Percentiles rank a stretch among this genome's conserved stretches.
Evolutionary conservation across 257 asterid species (phyloP).

Genomic region (Nicotiana obtusifolia): DNA sequence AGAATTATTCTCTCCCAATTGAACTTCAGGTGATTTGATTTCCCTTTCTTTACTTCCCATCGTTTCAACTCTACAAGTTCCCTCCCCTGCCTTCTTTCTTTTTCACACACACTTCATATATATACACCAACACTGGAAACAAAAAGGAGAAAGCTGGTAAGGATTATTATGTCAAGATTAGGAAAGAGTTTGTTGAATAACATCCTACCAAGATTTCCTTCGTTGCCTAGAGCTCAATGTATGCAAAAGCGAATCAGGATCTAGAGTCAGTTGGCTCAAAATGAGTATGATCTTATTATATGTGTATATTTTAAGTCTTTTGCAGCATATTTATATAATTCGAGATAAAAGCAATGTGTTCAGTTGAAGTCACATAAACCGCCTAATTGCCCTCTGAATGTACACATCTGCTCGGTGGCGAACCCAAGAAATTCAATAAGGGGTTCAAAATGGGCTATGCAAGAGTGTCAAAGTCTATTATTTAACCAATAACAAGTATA

Average conservation of each 20-base stretch:
- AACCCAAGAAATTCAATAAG: too few species aligned
- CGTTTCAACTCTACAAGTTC: neutral
- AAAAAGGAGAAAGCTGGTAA: neutral
- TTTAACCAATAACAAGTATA: too few species aligned
- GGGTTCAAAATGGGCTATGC: too few species aligned
- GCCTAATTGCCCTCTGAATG: too few species aligned
- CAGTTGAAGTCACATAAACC: neutral
- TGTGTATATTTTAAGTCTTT: neutral
- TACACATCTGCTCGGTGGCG: too few species aligned
- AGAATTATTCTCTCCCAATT: neutral
- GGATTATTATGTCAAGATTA: neutral
- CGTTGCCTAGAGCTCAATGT: neutral
- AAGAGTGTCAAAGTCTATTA: too few species aligned
- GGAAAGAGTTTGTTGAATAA: neutral
- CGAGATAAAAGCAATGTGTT: neutral
- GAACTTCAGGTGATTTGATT: conserved; percentile 58
- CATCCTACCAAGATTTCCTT: neutral
- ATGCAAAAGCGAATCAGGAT: neutral
- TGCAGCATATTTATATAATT: neutral
- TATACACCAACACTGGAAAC: neutral
- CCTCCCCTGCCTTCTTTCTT: neutral
- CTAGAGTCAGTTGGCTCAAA: neutral
- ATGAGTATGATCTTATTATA: neutral
- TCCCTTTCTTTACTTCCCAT: conserved; percentile 26
- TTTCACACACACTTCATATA: neutral